phyloP scores from a whole-genome alignment of 306 rosid species.

The Medicago lupulina region DNA sequence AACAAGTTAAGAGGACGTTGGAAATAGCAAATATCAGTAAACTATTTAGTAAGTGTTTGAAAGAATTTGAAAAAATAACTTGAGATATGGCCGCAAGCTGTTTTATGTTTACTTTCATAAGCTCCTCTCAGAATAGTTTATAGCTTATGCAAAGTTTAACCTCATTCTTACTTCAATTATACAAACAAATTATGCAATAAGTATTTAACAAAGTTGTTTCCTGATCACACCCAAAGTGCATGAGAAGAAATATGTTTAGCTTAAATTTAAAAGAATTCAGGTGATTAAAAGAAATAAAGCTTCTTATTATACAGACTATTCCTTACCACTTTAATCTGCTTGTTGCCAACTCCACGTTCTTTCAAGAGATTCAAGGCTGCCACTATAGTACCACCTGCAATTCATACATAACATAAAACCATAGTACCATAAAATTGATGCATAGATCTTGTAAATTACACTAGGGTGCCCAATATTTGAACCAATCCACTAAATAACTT shows the following conservation, averaged over 20 bases:
- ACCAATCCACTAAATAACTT: not conserved
- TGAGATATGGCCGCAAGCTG: not conserved
- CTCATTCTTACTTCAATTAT: not conserved
- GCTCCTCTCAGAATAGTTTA: not conserved
- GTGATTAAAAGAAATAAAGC: constrained; percentile 12
- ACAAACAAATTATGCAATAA: not conserved
- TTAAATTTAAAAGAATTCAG: not conserved
- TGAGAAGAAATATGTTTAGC: not conserved
- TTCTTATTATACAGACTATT: constrained; percentile 19
- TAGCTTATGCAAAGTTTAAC: not conserved
- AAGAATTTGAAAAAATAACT: not conserved
- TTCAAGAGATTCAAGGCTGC: constrained; percentile 75
- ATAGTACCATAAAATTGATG: constrained; percentile 4
- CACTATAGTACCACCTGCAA: constrained; percentile 86
- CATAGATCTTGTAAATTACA: constrained; percentile 1
- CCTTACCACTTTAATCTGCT: constrained; percentile 86
- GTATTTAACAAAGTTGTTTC: not conserved
- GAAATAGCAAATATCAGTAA: too few relatives aligned
- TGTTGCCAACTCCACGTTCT: constrained; percentile 75
- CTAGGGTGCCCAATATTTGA: constrained; percentile 1
- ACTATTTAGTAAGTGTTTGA: too few relatives aligned
- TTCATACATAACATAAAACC: constrained; percentile 25
- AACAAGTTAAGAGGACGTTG: too few relatives aligned
- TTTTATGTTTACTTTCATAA: not conserved
- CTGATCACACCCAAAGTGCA: not conserved